Conservation (phyloP, 768 basidiomycete genomes). For the Nidula microcarpa region DNA sequence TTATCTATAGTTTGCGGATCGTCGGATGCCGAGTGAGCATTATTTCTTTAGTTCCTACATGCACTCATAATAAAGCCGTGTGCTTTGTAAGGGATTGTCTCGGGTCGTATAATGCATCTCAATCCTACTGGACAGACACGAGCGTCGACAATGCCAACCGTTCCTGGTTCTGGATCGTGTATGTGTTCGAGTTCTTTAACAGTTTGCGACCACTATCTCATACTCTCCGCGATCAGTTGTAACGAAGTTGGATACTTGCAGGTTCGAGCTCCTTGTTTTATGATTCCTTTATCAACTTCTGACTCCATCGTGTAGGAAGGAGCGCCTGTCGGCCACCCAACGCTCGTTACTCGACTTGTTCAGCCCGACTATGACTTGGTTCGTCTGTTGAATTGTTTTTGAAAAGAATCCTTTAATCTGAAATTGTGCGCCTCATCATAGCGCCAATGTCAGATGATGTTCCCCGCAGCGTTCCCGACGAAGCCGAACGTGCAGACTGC, state of each 20-base stretch:
- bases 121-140: slow-evolving; percentile 49
- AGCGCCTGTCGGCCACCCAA: slow-evolving; percentile 31
- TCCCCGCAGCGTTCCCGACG: slow-evolving; percentile 52
- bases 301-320: slow-evolving; percentile 28
- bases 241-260: slow-evolving; percentile 66
- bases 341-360: slow-evolving; percentile 53
- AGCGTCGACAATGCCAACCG: slow-evolving; percentile 50
- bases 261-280: slow-evolving; percentile 15
- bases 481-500: slow-evolving; percentile 40
- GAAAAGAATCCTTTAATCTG: background rate
- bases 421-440: slow-evolving; percentile 14
- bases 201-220: no score
- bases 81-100: slow-evolving; percentile 29
- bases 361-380: slow-evolving; percentile 56
- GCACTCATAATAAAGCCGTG: no score
- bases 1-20: slow-evolving; percentile 47
- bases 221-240: slow-evolving; percentile 30
- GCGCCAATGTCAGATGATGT: slow-evolving; percentile 72
- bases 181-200: slow-evolving; percentile 10
- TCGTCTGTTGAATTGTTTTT: slow-evolving; percentile 7
- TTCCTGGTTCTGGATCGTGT: slow-evolving; percentile 76
- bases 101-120: slow-evolving; percentile 36
- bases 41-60: no score
- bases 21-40: slow-evolving; percentile 42
- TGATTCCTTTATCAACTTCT: background rate